Conservation (phyloP, 139 green algal genomes). For the Eudorina sp. region DNA sequence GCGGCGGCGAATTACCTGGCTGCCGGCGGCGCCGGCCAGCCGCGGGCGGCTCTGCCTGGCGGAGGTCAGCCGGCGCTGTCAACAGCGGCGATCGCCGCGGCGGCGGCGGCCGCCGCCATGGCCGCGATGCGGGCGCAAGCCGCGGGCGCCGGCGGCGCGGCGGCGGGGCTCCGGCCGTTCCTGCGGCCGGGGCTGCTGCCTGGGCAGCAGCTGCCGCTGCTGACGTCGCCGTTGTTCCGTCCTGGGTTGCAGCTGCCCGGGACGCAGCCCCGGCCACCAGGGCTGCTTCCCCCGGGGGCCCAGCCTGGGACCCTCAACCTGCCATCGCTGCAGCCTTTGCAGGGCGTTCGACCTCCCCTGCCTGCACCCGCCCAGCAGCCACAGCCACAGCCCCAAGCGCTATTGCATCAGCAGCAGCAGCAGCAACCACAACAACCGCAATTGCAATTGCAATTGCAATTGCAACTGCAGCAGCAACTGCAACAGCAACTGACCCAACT, state of each 20-base stretch:
- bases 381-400: too few relatives aligned
- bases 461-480: not conserved
- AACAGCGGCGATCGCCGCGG: conserved; percentile 14
- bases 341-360: not conserved
- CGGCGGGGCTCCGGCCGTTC: not conserved
- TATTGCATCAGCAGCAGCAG: not conserved
- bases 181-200: not conserved
- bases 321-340: not conserved
- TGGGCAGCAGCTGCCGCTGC: conserved; percentile 7
- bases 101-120: conserved; percentile 3
- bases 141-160: not conserved
- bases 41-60: not conserved
- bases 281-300: not conserved
- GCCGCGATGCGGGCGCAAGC: not conserved
- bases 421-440: conserved; percentile 24
- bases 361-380: not conserved
- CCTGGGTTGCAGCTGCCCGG: not conserved
- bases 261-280: not conserved
- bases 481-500: not conserved
- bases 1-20: not conserved
- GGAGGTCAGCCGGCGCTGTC: conserved; percentile 8
- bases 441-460: not conserved
- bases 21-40: not conserved
- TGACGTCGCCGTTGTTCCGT: not conserved
- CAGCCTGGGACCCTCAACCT: not conserved